Evolutionary conservation across 352 stramenopile species (phyloP).

Genomic region (Phytophthora idaei): DNA sequence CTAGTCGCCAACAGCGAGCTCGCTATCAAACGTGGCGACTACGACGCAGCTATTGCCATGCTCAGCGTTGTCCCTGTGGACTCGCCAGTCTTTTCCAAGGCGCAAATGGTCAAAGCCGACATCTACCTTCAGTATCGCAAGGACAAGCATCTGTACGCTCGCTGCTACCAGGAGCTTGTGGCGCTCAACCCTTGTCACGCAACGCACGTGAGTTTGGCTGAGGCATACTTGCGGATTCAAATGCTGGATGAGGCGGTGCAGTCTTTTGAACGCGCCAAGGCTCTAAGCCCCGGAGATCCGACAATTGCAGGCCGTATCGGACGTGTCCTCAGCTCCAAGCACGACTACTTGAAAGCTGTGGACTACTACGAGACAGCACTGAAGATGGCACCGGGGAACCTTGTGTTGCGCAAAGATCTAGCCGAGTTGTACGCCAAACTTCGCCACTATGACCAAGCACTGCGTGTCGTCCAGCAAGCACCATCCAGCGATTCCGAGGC

Average conservation of each 20-base stretch:
- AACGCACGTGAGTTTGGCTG: conserved; percentile 87
- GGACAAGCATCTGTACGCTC: conserved; percentile 90
- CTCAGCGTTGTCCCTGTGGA: conserved; percentile 83
- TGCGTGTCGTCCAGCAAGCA: conserved; percentile 79
- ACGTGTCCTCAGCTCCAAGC: conserved; percentile 91
- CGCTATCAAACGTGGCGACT: conserved; percentile 89
- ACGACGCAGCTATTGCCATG: conserved; percentile 90
- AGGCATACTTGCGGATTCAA: conserved; percentile 93
- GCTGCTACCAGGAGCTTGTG: conserved; percentile 91
- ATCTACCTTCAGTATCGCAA: conserved; percentile 93
- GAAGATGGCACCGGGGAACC: conserved; percentile 73
- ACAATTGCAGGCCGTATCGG: conserved; percentile 89
- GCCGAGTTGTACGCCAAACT: conserved; percentile 91
- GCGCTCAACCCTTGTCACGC: conserved; percentile 70
- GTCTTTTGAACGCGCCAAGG: conserved; percentile 67
- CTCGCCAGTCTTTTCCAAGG: conserved; percentile 84
- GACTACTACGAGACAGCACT: conserved; percentile 94
- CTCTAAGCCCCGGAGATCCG: conserved; percentile 65
- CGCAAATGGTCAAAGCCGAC: conserved; percentile 93
- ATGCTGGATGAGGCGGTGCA: conserved; percentile 89
- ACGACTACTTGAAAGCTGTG: conserved; percentile 93
- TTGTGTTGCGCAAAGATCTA: conserved; percentile 89
- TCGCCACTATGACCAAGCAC: conserved; percentile 82
- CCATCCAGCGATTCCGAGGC: conserved; percentile 71
- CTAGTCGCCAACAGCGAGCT: conserved; percentile 92